A percentile compares a stretch with the other conserved stretches of the same genome.
These are phyloP conservation scores for Elongisporangium senticosum DNA, from an alignment of 352 stramenopile species.

Conservation along the genomic window DNA sequence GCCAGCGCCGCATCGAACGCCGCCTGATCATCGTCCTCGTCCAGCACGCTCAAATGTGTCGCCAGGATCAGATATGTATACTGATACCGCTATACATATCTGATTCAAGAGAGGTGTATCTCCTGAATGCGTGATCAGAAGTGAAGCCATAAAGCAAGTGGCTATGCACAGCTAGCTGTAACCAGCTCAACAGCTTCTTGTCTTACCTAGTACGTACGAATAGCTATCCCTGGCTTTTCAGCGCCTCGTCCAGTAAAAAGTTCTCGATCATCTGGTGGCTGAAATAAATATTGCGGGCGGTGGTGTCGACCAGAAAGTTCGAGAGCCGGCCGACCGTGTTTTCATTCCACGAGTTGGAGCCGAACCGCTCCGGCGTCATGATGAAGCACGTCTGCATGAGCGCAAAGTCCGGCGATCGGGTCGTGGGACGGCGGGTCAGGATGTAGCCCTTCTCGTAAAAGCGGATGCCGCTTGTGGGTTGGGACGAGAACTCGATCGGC, in stretches of 20 bases:
- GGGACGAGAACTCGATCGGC: conserved; percentile 40
- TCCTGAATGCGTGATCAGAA: too few relatives aligned
- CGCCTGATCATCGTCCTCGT: conserved; percentile 14
- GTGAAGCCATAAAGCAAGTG: too few relatives aligned
- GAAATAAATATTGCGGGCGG: conserved; percentile 18
- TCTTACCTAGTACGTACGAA: too few relatives aligned
- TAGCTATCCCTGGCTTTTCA: conserved; percentile 2
- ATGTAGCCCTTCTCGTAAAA: conserved; percentile 60
- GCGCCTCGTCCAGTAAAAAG: conserved; percentile 30
- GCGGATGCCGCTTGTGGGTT: conserved; percentile 43
- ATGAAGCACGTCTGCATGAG: conserved; percentile 44
- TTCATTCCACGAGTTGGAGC: conserved; percentile 12
- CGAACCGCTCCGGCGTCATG: conserved; percentile 28
- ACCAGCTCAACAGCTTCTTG: too few relatives aligned
- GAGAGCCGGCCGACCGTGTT: conserved; percentile 29
- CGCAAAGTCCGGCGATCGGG: conserved; percentile 15
- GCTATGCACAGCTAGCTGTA: too few relatives aligned
- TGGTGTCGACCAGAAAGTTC: conserved; percentile 36
- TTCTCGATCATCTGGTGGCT: conserved; percentile 51
- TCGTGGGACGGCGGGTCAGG: conserved; percentile 31
- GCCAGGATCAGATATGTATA: too few relatives aligned
- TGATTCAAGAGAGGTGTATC: too few relatives aligned
- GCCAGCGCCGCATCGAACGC: conserved; percentile 23
- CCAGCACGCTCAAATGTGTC: conserved; percentile 6
- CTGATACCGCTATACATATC: too few relatives aligned